Evolutionary conservation across 2,329 filamentous ascomycete genomes (phyloP).

Genomic region (Rutstroemia sp.): DNA sequence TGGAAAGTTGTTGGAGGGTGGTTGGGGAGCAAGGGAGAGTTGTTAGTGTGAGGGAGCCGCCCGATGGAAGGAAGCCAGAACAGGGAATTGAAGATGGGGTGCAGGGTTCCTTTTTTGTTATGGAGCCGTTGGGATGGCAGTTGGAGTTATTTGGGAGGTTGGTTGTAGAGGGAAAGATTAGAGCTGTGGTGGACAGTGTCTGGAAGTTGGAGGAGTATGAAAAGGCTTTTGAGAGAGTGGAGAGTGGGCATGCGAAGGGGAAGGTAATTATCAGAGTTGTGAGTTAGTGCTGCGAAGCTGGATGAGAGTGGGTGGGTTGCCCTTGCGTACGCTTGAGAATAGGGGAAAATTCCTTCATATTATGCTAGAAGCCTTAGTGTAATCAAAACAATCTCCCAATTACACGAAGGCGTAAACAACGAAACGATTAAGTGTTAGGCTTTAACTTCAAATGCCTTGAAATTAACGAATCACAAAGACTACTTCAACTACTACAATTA

Average conservation of each 20-base stretch:
- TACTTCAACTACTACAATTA: no score
- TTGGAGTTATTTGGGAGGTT: neutral
- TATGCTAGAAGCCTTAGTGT: no score
- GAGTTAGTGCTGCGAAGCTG: neutral
- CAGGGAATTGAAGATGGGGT: neutral
- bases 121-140: slow-evolving; percentile 1
- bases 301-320: no score
- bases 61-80: neutral
- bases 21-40: neutral
- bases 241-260: slow-evolving; percentile 1
- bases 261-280: slow-evolving; percentile 1
- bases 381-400: no score
- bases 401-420: no score
- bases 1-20: neutral
- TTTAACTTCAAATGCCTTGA: no score
- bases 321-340: no score
- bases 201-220: neutral
- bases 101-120: neutral
- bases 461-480: no score
- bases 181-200: neutral
- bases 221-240: slow-evolving; percentile 1
- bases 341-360: no score
- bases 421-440: no score
- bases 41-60: neutral
- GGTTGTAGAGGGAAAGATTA: neutral